Evolutionary conservation across 345 rosid genomes (phyloP).

Genomic region (Salix koriyanagi): DNA sequence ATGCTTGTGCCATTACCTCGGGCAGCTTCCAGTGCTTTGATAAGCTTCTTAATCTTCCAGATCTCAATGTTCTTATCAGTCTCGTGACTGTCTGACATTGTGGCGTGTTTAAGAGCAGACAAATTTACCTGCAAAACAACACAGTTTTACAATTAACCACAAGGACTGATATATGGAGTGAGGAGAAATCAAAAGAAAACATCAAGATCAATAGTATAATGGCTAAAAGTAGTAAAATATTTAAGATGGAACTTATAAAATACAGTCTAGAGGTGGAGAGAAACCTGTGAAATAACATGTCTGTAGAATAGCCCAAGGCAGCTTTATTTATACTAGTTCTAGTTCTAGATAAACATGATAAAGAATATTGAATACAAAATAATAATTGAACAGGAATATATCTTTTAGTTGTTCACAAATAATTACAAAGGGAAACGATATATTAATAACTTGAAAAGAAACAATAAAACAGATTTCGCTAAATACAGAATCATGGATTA

Average conservation of each 20-base stretch:
- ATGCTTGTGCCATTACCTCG: conserved; percentile 94
- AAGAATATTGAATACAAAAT: too few relatives aligned
- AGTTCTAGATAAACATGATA: too few relatives aligned
- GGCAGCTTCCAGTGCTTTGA: conserved; percentile 83
- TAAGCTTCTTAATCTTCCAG: conserved; percentile 89
- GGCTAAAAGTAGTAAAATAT: background rate
- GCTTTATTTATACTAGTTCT: too few relatives aligned
- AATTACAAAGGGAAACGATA: too few relatives aligned
- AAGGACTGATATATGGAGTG: background rate
- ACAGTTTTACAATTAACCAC: background rate
- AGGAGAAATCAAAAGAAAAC: background rate
- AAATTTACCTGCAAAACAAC: conserved; percentile 20
- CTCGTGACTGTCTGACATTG: conserved; percentile 51
- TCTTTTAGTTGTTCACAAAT: too few relatives aligned
- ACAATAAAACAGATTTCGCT: background rate
- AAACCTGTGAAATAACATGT: too few relatives aligned
- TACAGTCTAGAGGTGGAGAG: too few relatives aligned
- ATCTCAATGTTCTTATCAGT: conserved; percentile 87
- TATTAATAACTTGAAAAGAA: too few relatives aligned
- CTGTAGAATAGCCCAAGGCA: too few relatives aligned
- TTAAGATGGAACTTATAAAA: too few relatives aligned
- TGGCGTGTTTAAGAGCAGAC: background rate
- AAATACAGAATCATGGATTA: background rate
- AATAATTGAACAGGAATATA: too few relatives aligned
- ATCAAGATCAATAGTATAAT: background rate